Percentiles rank a stretch among this genome's conserved stretches.
These are phyloP conservation scores for Cercophora samala DNA, from an alignment of 495 filamentous ascomycete genomes.

Conservation along the genomic window DNA sequence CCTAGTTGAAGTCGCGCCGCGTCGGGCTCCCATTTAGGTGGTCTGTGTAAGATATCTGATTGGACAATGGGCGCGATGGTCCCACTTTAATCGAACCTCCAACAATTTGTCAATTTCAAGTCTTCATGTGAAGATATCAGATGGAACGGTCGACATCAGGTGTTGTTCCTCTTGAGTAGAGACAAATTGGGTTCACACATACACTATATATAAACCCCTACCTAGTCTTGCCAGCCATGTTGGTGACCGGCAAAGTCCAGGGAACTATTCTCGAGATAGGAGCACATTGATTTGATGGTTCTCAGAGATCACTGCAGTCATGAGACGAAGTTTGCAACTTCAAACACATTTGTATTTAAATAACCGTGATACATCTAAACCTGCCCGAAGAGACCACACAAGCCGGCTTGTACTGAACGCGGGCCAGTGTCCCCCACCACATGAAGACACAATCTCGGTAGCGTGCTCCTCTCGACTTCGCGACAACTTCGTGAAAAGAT, in stretches of 20 bases:
- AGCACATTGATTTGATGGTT: no score
- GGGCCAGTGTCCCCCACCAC: background rate
- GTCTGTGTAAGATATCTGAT: background rate
- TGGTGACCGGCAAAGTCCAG: no score
- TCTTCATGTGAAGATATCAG: background rate
- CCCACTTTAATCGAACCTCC: slow-evolving; percentile 1
- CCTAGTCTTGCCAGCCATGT: no score
- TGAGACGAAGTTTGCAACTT: no score
- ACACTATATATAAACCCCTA: no score
- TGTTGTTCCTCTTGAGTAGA: no score
- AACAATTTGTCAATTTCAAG: background rate
- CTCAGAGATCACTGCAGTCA: no score
- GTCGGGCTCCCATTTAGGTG: slow-evolving; percentile 6
- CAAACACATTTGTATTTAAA: no score
- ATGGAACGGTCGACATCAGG: background rate
- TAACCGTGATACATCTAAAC: no score
- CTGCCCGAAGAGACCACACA: background rate
- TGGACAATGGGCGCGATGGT: background rate
- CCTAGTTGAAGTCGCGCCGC: slow-evolving; percentile 15
- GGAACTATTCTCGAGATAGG: no score
- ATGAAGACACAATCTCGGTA: background rate
- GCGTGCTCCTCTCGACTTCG: background rate
- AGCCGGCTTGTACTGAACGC: no score
- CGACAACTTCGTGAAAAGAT: background rate
- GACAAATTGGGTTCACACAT: no score